Conservation (phyloP, 148 eudicot species). For the Polygonum maritimum region DNA sequence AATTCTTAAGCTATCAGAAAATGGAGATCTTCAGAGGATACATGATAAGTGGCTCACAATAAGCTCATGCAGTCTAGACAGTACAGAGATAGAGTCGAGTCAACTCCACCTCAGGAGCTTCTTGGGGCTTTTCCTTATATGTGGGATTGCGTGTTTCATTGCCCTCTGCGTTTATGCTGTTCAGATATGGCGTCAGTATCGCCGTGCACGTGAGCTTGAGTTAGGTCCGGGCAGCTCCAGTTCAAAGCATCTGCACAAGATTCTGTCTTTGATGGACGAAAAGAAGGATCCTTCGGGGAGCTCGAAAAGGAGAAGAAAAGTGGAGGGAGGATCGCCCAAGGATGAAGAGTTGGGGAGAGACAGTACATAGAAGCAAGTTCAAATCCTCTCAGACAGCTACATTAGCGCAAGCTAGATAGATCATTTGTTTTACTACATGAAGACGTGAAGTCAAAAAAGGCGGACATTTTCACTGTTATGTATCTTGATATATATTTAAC, state of each 20-base stretch:
- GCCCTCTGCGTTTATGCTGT: constrained; percentile 56
- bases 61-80: constrained; percentile 59
- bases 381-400: neutral
- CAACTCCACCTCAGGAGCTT: constrained; percentile 86
- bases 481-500: no score
- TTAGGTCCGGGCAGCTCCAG: constrained; percentile 21
- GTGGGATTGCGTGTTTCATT: constrained; percentile 58
- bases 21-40: constrained; percentile 89
- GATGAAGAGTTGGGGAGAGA: constrained; percentile 23
- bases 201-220: constrained; percentile 17
- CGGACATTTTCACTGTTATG: no score
- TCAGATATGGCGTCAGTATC: constrained; percentile 39
- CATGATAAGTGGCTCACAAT: constrained; percentile 87
- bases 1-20: constrained; percentile 66
- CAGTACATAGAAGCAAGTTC: constrained; percentile 20
- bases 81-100: constrained; percentile 64
- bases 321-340: constrained; percentile 25
- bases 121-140: constrained; percentile 69
- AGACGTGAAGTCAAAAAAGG: neutral
- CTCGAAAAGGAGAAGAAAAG: constrained; percentile 37
- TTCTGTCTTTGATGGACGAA: constrained; percentile 70
- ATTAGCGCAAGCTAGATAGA: neutral
- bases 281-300: constrained; percentile 47
- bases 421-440: neutral
- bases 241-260: constrained; percentile 38